Base-by-base conservation (phyloP, 371 early-diverging fungal species). In the Rhizopus delemar region DNA sequence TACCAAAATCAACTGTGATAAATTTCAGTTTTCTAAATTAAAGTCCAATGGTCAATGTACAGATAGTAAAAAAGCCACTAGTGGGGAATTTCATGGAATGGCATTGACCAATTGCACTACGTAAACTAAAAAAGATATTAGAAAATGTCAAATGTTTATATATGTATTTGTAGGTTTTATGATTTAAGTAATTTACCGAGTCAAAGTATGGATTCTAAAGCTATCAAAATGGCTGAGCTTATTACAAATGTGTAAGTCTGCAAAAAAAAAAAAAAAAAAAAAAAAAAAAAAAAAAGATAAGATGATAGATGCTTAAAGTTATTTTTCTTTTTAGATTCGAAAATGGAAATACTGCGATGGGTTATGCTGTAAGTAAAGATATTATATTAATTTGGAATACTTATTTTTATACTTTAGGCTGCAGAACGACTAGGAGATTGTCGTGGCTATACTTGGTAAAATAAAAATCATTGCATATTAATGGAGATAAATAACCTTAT, bases 201-300 rank as follows among this genome's bases (percentile, higher is more conserved):
- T 28, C 62, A 75, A 46, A 46, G 45, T 3, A 78, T 78, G n/a
- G 60, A 69, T 57, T 38, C 56, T 16, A 60, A 65, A 39, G 64
- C 75, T 13, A 50, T 46, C 4, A 78, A 63, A 49, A 78, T 75
- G 78, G 78, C 78, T 5, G 64, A 73, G 46, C 41, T 78, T 36
- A 78, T 78, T 32, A 78, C 78, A 36, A 78, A 78, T 53, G 78
- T 75, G 78, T 78, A 74, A 32, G 69, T 32, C n/a, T 43, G 36
- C 22, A 22, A 22, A 22, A 22, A 22, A 22, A 22, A 2, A 22
- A 22, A 22, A 22, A 22, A 22, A 22, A 22, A 22, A 22, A 22
- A 22, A 22, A 22, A 22, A 22, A 22, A 22, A 2, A 22, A 22
- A 22, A 22, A 22, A 22, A 22, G 22, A 22, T 2, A 22, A 22